Evolutionary conservation across 2,329 filamentous ascomycete species (phyloP), one percentile per base, ranked within the genome.

Genomic region (Fusarium sp.): DNA sequence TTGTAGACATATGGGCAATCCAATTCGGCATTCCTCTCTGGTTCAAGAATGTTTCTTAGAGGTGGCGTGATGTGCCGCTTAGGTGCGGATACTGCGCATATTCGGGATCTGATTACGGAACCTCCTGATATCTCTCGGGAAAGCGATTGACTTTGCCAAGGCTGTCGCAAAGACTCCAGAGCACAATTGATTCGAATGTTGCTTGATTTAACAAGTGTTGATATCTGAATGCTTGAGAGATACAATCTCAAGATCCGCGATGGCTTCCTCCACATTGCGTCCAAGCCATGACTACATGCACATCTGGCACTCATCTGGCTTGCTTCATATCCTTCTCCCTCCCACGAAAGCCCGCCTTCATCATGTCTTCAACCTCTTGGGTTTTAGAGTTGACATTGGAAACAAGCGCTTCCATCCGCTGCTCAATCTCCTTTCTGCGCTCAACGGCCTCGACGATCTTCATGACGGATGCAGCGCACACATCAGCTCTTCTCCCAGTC

Each of bases 331-430:
- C 75, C 10, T 61, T 54, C 33, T 75, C 71, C 25, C 79, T 71
- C 0, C 74, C 76, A 6, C 58, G 53, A 46, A 77, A 78, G 0
- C 74, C 77, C 5, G 58, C 69, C 62, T 75, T 58, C 68, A 80
- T 76, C 71, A 77, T 75, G 0, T 58, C 69, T 42, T 79, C 79
- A 1, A 78, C 50, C 18, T 73, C 67, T 6, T 57, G 29, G 23
- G 74, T 67, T 7, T 16, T 57, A n/a, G 34, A 42, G 29, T 75
- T 54, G 33, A 76, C 54, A 23, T 65, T 67, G 14, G 29, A 42
- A 6, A 74, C 67, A 25, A 77, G 56, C n/a, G 71, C 62, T 33
- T 63, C 59, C 74, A 79, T 78, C 44, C 64, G 66, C 1, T 36
- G 50, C 58, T 79, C 77, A 10, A 79, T 75, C 1, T 69, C 61